Base-by-base conservation (phyloP, 352 stramenopile genomes). In the Phytophthora meadii region DNA sequence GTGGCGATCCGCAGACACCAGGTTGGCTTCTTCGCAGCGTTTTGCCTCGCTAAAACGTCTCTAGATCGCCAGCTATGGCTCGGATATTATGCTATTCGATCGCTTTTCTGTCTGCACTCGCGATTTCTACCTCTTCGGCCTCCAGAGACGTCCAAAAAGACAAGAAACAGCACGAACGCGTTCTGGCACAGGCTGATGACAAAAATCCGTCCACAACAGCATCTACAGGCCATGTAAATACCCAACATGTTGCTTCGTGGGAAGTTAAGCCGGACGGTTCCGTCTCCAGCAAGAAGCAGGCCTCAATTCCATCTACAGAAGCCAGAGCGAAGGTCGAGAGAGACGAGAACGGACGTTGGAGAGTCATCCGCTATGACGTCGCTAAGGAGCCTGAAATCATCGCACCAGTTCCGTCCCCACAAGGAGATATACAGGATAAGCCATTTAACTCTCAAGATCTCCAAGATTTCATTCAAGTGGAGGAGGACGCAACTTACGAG, bases 221-320 rank as follows among this genome's bases (percentile, higher is more conserved):
- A 8, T 48, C 61, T 15, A 47, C 54, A 44, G 36, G 41, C 44
- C 27, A 17, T 30, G 19, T 39, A 10, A 37, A 36, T 4, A 12
- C 22, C 2, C 49, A 68, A 22, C 46, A 54, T 27, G 25, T 70
- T 2, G 34, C 34, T 9, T 72, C 68, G 9, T 72, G 53, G 46
- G 68, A 76, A 46, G 52, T 76, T 2, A 17, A 72, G n/a, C 34
- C 68, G 5, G 62, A 72, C 17, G 68, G 68, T 2, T 69, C 62
- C 10, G 37, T 65, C 25, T 66, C 48, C 25, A 66, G n/a, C 28
- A 74, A 61, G 14, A 19, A 11, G n/a, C 17, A 46, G 27, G 9
- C 27, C 14, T 4, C 48, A 40, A 30, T 24, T 37, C 19, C 40
- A 0, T 52, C 53, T 58, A 25, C 25, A 41, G 44, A 30, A 49